Evolutionary conservation across 2,329 filamentous ascomycete species (phyloP), one percentile per base, ranked within the genome.

Genomic region (Pseudogymnoascus destructans): DNA sequence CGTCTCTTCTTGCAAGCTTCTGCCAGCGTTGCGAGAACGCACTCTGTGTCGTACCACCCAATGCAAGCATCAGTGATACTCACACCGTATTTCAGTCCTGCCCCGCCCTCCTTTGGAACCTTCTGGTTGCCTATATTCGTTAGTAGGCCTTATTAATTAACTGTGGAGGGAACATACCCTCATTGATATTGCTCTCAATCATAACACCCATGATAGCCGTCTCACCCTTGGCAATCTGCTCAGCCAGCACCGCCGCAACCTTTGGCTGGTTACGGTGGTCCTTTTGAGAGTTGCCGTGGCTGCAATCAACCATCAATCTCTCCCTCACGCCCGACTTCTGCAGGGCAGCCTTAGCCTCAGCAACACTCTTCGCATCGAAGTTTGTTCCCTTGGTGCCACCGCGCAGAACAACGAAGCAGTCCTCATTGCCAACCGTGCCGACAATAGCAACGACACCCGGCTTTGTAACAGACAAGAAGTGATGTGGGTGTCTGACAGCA

Each of bases 11-110:
- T 84, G 58, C 96, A 89, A 25, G 90, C 87, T 57, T 84, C 79
- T 15, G 92, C 92, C 46, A 98, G 80, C 56, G 77, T 77, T 64
- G 86, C 85, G 9, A 97, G 81, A 1, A 92, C 86, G 0, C 75
- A 74, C 66, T 91, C 85, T 3, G 93, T 97, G 66, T 95, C 89
- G 62, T 92, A 83, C 92, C 91, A 97, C 72, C 84, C 79, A 70
- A 98, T 96, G 74, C 93, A 98, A 55, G 93, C 92, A 73, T 98
- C 93, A 0, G 93, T 98, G 72, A 97, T 97, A 71, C 87, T 93
- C 69, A 97, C 87, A 66, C 93, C 93, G 73, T 95, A 91, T 75
- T 95, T 86, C 61, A 97, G 80, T 32, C 85, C 90, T 7, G 80
- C 77, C 72, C 87, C 89, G 69, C 91, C 92, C 74, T 95, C 89